These are phyloP conservation scores for Calonectria leucothoes DNA, from an alignment of 2,329 filamentous ascomycete genomes.

Conservation along the genomic window DNA sequence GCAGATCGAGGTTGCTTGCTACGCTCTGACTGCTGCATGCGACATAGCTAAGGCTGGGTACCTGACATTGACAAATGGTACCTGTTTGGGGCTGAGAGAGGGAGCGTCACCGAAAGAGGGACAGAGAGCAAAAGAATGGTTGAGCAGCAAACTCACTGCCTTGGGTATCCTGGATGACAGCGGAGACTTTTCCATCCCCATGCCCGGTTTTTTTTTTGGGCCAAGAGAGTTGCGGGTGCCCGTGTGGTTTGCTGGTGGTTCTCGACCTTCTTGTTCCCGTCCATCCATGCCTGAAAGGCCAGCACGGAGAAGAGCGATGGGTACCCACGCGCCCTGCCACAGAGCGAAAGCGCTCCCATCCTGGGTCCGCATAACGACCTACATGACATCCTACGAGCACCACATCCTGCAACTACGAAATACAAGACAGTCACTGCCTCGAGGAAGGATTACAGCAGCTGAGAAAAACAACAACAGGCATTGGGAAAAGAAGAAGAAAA, in stretches of 20 bases:
- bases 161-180: slow-evolving; percentile 6
- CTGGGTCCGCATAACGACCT: not conserved
- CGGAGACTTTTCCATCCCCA: not conserved
- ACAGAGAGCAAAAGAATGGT: no score
- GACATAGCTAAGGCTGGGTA: not conserved
- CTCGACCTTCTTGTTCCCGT: not conserved
- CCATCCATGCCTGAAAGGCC: not conserved
- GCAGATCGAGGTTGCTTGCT: not conserved
- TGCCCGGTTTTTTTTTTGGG: not conserved
- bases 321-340: not conserved
- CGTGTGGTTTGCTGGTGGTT: not conserved
- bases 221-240: not conserved
- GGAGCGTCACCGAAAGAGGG: no score
- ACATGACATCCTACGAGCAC: not conserved
- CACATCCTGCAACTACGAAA: not conserved
- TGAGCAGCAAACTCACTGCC: not conserved
- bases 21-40: not conserved
- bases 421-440: not conserved
- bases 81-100: not conserved
- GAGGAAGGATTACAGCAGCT: not conserved
- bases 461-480: not conserved
- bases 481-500: not conserved
- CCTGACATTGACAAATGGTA: slow-evolving; percentile 14
- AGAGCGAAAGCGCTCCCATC: not conserved
- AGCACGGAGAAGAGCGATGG: not conserved